phyloP scores from a whole-genome alignment of 1,284 basidiomycete species.

The Pseudozyma tsukubaensis region DNA sequence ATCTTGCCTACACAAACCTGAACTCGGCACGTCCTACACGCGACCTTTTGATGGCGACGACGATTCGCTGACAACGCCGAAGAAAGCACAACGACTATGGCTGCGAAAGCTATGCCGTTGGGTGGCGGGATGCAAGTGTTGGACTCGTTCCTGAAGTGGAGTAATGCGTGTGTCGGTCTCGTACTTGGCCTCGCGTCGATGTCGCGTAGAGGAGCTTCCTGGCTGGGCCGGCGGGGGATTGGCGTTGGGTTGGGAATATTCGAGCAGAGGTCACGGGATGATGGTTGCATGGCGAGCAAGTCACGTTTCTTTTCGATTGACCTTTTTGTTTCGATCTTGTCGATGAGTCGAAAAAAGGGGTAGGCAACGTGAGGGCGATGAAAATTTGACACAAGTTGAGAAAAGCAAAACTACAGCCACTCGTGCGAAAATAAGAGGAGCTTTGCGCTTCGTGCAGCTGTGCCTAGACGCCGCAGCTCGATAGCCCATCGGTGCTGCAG shows the following conservation, averaged over 20 bases:
- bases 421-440: neutral
- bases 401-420: too few species aligned
- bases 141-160: neutral
- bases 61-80: too few species aligned
- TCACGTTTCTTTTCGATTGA: conserved; percentile 30
- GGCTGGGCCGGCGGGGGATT: neutral
- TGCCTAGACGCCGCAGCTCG: too few species aligned
- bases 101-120: too few species aligned
- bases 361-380: conserved; percentile 2
- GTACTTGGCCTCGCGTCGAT: neutral
- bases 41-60: too few species aligned
- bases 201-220: conserved; percentile 30
- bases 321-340: neutral
- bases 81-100: too few species aligned
- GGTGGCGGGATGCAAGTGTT: neutral
- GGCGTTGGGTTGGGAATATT: conserved; percentile 18
- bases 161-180: conserved; percentile 5
- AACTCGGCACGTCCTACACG: too few species aligned
- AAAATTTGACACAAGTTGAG: conserved; percentile 7
- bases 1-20: too few species aligned
- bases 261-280: conserved; percentile 47
- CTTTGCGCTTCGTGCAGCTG: neutral
- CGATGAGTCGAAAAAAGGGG: neutral
- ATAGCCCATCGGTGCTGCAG: too few species aligned
- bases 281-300: conserved; percentile 46